Evolutionary conservation across 2,329 filamentous ascomycete genomes (phyloP).

Genomic region (Xylaria sp.): DNA sequence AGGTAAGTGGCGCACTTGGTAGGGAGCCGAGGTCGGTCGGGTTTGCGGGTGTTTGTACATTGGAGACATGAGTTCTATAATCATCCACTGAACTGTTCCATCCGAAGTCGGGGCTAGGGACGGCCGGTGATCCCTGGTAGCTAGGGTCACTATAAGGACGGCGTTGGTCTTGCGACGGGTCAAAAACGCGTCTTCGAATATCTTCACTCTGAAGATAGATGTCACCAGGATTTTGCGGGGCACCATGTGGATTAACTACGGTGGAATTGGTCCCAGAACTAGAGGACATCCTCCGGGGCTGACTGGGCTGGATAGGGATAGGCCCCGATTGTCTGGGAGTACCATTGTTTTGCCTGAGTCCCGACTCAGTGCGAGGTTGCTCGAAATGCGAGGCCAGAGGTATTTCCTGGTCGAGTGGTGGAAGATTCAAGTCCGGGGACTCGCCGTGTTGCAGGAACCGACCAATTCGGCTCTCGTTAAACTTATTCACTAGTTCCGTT

Average conservation of each 20-base stretch:
- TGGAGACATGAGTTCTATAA: constrained; percentile 31
- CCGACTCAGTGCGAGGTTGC: constrained; percentile 29
- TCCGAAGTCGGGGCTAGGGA: constrained; percentile 37
- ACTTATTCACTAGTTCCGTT: constrained; percentile 48
- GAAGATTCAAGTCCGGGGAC: constrained; percentile 45
- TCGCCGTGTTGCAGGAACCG: constrained; percentile 49
- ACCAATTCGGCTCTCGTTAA: constrained; percentile 50
- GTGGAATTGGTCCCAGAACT: constrained; percentile 38
- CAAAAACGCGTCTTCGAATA: constrained; percentile 45
- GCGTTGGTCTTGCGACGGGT: constrained; percentile 38
- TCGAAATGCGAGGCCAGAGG: constrained; percentile 38
- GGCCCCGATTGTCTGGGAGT: constrained; percentile 34
- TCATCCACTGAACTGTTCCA: constrained; percentile 42
- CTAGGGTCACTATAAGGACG: constrained; percentile 35
- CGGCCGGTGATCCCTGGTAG: constrained; percentile 35
- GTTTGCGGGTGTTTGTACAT: constrained; percentile 35
- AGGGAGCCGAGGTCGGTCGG: constrained; percentile 32
- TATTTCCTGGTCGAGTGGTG: constrained; percentile 43
- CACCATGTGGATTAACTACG: constrained; percentile 48
- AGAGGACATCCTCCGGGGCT: constrained; percentile 40
- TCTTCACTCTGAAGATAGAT: constrained; percentile 51
- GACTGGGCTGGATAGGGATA: constrained; percentile 29
- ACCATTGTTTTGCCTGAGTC: constrained; percentile 35
- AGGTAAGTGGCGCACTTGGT: constrained; percentile 31
- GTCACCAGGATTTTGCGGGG: constrained; percentile 50